These are phyloP conservation scores for Vaccinium darrowii DNA, from an alignment of 148 eudicot genomes.

Conservation along the genomic window DNA sequence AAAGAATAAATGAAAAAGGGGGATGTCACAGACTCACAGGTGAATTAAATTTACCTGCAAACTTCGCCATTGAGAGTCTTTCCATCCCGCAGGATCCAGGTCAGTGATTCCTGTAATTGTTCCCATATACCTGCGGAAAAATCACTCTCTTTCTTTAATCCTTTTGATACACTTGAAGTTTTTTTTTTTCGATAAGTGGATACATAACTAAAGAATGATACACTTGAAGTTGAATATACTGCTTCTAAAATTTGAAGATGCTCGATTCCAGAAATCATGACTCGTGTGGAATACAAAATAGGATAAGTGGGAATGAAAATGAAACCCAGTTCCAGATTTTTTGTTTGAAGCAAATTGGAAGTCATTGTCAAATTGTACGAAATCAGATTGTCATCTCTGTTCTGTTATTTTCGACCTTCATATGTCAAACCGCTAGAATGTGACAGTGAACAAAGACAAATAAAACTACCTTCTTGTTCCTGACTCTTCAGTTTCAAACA, in stretches of 20 bases:
- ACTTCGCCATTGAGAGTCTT: constrained; percentile 96
- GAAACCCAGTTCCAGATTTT: too few relatives aligned
- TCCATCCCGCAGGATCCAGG: constrained; percentile 88
- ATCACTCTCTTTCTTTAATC: neutral
- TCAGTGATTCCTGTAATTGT: constrained; percentile 92
- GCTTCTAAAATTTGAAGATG: neutral
- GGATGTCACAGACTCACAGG: too few relatives aligned
- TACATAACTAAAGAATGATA: too few relatives aligned
- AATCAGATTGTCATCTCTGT: neutral
- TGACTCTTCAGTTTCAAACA: constrained; percentile 98
- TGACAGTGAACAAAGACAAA: neutral
- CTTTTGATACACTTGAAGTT: too few relatives aligned
- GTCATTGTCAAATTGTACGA: neutral
- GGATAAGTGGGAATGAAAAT: too few relatives aligned
- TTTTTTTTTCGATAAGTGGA: too few relatives aligned
- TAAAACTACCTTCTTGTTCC: constrained; percentile 84
- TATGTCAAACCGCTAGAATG: neutral
- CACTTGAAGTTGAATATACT: neutral
- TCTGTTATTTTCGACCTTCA: neutral
- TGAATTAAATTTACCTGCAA: too few relatives aligned
- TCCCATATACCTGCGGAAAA: constrained; percentile 85
- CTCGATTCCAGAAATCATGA: neutral
- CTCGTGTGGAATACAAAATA: too few relatives aligned
- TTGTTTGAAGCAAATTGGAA: too few relatives aligned
- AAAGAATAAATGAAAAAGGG: too few relatives aligned